Conservation (phyloP, 2,329 filamentous ascomycete genomes). For the Parastagonospora nodorum region DNA sequence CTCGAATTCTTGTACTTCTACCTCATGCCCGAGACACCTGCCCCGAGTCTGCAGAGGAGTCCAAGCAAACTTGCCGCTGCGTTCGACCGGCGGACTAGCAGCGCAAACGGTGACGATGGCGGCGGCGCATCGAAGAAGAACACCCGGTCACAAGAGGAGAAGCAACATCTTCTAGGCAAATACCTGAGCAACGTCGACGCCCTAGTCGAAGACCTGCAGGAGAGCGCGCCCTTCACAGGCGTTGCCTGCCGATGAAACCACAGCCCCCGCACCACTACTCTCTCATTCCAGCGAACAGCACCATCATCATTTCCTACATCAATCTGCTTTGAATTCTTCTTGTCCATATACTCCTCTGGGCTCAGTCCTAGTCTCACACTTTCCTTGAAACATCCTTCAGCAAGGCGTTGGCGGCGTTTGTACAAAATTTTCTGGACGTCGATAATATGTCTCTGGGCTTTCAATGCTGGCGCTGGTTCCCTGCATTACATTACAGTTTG, state of each 20-base stretch:
- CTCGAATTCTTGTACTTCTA: constrained; percentile 99
- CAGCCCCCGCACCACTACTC: neutral
- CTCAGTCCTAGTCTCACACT: constrained; percentile 7
- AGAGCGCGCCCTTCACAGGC: constrained; percentile 65
- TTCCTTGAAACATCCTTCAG: constrained; percentile 22
- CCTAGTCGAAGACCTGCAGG: constrained; percentile 80
- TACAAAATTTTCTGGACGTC: constrained; percentile 14
- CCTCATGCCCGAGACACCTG: constrained; percentile 84
- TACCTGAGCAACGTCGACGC: constrained; percentile 82
- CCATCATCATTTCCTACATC: constrained; percentile 16
- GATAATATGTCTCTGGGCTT: constrained; percentile 16
- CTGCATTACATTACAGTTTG: constrained; percentile 8
- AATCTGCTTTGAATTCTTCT: constrained; percentile 13
- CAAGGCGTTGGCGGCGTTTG: constrained; percentile 31
- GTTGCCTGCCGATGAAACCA: constrained; percentile 28
- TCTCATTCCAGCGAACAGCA: neutral
- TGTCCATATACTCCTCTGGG: constrained; percentile 11
- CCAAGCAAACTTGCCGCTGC: constrained; percentile 41
- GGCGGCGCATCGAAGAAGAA: constrained; percentile 33
- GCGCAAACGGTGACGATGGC: constrained; percentile 31
- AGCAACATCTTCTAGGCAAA: constrained; percentile 76
- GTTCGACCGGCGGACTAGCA: constrained; percentile 41
- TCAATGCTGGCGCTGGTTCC: constrained; percentile 10
- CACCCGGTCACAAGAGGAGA: constrained; percentile 75
- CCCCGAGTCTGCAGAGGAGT: constrained; percentile 44